Base-by-base conservation (phyloP, 768 basidiomycete genomes). In the Kwoniella dejecticola region DNA sequence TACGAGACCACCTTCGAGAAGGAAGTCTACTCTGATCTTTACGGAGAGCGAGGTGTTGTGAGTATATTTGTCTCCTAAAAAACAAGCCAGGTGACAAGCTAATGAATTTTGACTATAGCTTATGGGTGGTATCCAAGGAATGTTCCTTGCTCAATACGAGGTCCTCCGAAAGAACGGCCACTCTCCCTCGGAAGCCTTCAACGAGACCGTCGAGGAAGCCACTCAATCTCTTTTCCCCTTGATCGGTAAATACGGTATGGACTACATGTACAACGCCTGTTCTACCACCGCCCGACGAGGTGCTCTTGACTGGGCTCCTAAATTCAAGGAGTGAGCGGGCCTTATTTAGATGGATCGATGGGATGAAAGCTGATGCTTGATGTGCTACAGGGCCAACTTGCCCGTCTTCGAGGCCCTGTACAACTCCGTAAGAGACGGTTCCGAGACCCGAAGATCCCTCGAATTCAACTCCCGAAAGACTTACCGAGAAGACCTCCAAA, bases 171-270 rank as follows among this genome's bases (percentile, higher is more conserved):
- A 78, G 73, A 78, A 78, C 76, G 84, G 89, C 57, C 96, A 99
- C 85, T 83, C 87, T 3, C 96, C 96, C 55, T 98, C 95, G 42
- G 96, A 99, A 64, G 70, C 70, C 41, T 98, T 99, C 87, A 98
- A 99, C 81, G 96, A 99, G 84, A 98, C 96, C 62, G 96, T 98
- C 64, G 96, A 98, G 82, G 96, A 98, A 83, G 96, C 96, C n/a
- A 98, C 95, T 42, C 94, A 99, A 79, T 95, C 92, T 38, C 87
- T 99, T 66, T 97, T 91, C 84, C 96, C 96, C 62, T 81, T 99
- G 80, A 92, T 99, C 74, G 96, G 95, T 69, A 85, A 88, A 76
- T 89, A 96, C 79, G 93, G 92, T 58, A 80, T 94, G 94, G 94
- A 97, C 82, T 95, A 96, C 86, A 97, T 98, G 94, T 97, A 88